These are phyloP conservation scores for Zygosaccharomyces bailii DNA, from an alignment of 805 yeast genomes.

Conservation along the genomic window DNA sequence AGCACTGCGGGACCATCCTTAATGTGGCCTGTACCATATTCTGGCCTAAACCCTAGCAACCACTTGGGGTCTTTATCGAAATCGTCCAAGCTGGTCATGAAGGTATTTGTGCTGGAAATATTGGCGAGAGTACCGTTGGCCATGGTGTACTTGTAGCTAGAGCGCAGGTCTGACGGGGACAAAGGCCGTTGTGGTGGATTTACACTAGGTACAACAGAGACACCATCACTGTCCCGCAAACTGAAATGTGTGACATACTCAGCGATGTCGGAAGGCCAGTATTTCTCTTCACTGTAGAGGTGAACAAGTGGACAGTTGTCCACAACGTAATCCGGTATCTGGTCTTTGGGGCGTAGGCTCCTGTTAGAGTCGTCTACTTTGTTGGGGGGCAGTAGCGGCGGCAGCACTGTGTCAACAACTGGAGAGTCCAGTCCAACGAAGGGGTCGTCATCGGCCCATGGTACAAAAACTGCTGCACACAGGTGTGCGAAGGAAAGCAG, in stretches of 20 bases:
- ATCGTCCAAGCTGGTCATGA: slow-evolving; percentile 63
- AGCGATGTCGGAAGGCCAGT: slow-evolving; percentile 76
- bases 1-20: slow-evolving; percentile 75
- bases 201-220: slow-evolving; percentile 32
- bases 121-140: slow-evolving; percentile 13
- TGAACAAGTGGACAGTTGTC: slow-evolving; percentile 77
- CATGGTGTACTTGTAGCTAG: slow-evolving; percentile 14
- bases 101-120: slow-evolving; percentile 41
- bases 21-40: slow-evolving; percentile 65
- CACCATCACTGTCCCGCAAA: slow-evolving; percentile 50
- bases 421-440: slow-evolving; percentile 12
- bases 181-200: slow-evolving; percentile 21
- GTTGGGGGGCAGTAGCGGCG: slow-evolving; percentile 31
- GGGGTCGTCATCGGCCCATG: slow-evolving; percentile 24
- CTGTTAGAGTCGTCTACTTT: slow-evolving; percentile 29
- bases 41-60: slow-evolving; percentile 81
- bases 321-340: slow-evolving; percentile 59
- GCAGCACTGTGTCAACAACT: slow-evolving; percentile 6
- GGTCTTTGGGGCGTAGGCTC: slow-evolving; percentile 29
- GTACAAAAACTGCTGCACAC: slow-evolving; percentile 12
- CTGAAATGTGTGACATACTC: slow-evolving; percentile 67
- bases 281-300: slow-evolving; percentile 82
- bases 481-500: not conserved
- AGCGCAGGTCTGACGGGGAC: slow-evolving; percentile 28
- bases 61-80: slow-evolving; percentile 74